These are phyloP conservation scores for Xylaria curta DNA, from an alignment of 495 filamentous ascomycete species.

Conservation along the genomic window DNA sequence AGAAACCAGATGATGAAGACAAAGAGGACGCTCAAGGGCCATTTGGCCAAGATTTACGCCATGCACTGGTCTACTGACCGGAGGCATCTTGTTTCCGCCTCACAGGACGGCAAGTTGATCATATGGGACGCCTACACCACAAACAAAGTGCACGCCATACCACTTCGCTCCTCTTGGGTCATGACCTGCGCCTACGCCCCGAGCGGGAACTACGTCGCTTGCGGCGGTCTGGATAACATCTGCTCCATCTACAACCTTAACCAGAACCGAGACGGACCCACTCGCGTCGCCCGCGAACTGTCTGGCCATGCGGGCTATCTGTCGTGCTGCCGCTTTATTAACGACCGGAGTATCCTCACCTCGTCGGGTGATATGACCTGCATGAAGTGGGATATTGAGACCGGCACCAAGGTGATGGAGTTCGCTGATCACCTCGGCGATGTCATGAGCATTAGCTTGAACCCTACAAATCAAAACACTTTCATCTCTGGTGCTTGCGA, in stretches of 20 bases:
- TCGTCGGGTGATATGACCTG: conserved; percentile 99
- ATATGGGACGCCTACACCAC: conserved; percentile 99
- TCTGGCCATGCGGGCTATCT: conserved; percentile 98
- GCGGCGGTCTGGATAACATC: conserved; percentile 98
- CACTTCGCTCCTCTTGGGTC: conserved; percentile 98
- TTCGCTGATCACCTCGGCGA: conserved; percentile 98
- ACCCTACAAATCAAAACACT: conserved; percentile 97
- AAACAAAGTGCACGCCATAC: conserved; percentile 99
- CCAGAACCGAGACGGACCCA: conserved; percentile 93
- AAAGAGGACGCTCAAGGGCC: conserved; percentile 92
- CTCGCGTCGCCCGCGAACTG: conserved; percentile 92
- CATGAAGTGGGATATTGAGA: conserved; percentile 99
- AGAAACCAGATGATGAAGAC: conserved; percentile 92
- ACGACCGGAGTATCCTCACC: conserved; percentile 95
- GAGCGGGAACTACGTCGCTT: conserved; percentile 97
- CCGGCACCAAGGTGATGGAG: conserved; percentile 94
- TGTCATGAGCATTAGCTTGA: conserved; percentile 99
- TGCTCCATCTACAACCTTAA: conserved; percentile 99
- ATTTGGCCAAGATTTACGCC: conserved; percentile 97
- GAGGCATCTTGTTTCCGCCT: conserved; percentile 96
- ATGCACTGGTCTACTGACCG: conserved; percentile 99
- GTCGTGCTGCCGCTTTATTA: conserved; percentile 98
- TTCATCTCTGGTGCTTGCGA: conserved; percentile 99
- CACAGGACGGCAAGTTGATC: conserved; percentile 98
- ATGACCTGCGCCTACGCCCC: conserved; percentile 99